Percentiles rank a stretch among this genome's conserved stretches.
These are phyloP conservation scores for Vachellia pachyceras DNA, from an alignment of 306 rosid genomes.

Conservation along the genomic window DNA sequence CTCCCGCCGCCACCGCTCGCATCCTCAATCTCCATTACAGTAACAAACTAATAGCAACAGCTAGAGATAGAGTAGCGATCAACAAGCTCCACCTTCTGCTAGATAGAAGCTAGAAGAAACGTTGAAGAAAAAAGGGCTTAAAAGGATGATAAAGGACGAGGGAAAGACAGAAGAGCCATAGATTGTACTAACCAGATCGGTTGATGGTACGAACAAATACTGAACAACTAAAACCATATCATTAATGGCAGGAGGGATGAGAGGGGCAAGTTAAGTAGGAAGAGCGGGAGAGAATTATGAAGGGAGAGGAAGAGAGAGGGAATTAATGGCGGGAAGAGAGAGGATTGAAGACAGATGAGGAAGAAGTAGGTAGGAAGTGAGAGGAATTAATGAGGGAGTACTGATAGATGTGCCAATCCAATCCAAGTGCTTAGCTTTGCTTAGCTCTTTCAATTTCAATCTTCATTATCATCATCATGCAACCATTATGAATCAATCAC, in stretches of 20 bases:
- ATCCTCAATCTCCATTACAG: slow-evolving; percentile 62
- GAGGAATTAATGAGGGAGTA: slow-evolving; percentile 49
- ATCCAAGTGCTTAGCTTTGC: background rate
- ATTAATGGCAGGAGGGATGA: slow-evolving; percentile 26
- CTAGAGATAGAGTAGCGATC: background rate
- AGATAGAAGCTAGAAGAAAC: background rate
- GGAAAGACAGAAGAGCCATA: background rate
- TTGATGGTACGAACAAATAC: slow-evolving; percentile 49
- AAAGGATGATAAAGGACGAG: too few species aligned
- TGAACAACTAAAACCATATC: slow-evolving; percentile 56
- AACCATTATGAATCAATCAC: too few species aligned
- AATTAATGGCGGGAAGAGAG: slow-evolving; percentile 25
- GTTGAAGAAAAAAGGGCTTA: background rate
- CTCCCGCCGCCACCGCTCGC: slow-evolving; percentile 16
- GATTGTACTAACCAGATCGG: background rate
- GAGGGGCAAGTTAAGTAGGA: background rate
- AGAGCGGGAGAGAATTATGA: slow-evolving; percentile 43
- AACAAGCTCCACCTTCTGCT: background rate
- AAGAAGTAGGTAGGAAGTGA: slow-evolving; percentile 52
- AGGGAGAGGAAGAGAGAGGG: slow-evolving; percentile 47
- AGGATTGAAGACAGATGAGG: slow-evolving; percentile 32
- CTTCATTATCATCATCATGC: too few species aligned
- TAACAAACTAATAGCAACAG: background rate
- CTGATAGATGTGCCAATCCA: slow-evolving; percentile 22
- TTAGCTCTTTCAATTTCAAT: too few species aligned